phyloP scores from a whole-genome alignment of 1,284 basidiomycete species.

The Rhodofomes roseus region DNA sequence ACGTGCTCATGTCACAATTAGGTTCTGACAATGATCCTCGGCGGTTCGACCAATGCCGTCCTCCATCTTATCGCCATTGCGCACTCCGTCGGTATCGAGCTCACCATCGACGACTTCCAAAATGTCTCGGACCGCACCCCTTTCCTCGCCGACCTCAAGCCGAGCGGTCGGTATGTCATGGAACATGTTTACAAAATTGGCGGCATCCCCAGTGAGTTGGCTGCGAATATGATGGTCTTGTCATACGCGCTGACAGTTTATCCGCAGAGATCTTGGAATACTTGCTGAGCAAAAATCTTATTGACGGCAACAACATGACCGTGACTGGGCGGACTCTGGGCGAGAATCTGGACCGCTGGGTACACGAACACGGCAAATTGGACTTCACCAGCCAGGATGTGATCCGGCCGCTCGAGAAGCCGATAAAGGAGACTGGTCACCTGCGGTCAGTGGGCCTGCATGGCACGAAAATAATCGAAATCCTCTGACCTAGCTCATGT shows the following conservation, averaged over 20 bases:
- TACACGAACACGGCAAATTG: slow-evolving; percentile 73
- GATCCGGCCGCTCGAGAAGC: slow-evolving; percentile 78
- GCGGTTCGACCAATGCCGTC: slow-evolving; percentile 92
- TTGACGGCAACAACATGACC: slow-evolving; percentile 84
- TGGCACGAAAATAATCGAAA: background rate
- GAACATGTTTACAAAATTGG: slow-evolving; percentile 88
- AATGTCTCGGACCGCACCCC: slow-evolving; percentile 80
- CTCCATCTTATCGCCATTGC: slow-evolving; percentile 90
- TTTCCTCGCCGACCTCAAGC: slow-evolving; percentile 88
- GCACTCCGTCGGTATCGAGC: slow-evolving; percentile 79
- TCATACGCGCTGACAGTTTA: slow-evolving; percentile 3
- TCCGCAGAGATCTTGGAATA: slow-evolving; percentile 75
- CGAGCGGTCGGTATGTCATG: slow-evolving; percentile 89
- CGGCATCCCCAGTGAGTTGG: slow-evolving; percentile 75
- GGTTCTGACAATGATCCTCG: slow-evolving; percentile 92
- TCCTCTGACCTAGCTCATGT: slow-evolving; percentile 5
- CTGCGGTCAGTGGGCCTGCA: slow-evolving; percentile 59
- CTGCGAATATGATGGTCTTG: background rate
- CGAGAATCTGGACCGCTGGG: slow-evolving; percentile 87
- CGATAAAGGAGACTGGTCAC: slow-evolving; percentile 88
- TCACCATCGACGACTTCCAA: slow-evolving; percentile 87
- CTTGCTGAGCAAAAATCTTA: slow-evolving; percentile 76
- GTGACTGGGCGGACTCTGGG: slow-evolving; percentile 85
- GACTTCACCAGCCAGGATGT: slow-evolving; percentile 70
- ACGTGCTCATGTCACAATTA: slow-evolving; percentile 26